phyloP scores from a whole-genome alignment of 495 filamentous ascomycete genomes.

The Sporormia fimetaria region DNA sequence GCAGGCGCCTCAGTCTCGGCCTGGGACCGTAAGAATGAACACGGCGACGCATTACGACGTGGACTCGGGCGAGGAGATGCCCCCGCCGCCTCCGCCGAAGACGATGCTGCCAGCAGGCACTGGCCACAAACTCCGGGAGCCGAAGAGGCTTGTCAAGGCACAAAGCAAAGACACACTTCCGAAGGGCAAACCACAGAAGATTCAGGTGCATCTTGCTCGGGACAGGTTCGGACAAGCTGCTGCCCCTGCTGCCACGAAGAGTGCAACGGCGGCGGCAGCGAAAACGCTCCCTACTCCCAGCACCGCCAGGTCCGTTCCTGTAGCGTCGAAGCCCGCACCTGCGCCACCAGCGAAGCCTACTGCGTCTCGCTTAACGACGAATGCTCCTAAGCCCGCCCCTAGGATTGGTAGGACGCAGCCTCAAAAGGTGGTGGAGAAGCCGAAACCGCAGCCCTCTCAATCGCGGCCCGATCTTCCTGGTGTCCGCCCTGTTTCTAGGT shows the following conservation, averaged over 20 bases:
- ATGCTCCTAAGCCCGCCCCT: conserved; percentile 11
- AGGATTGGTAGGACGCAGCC: conserved; percentile 7
- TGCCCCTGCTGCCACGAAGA: neutral
- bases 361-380: too few relatives aligned
- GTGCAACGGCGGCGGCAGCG: conserved; percentile 3
- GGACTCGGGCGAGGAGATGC: conserved; percentile 40
- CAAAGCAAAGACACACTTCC: conserved; percentile 54
- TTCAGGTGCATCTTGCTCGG: conserved; percentile 55
- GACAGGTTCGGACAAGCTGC: conserved; percentile 16
- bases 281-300: neutral
- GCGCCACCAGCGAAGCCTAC: neutral
- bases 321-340: conserved; percentile 1
- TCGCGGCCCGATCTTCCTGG: conserved; percentile 42
- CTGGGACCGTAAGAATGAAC: conserved; percentile 11
- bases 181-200: conserved; percentile 63
- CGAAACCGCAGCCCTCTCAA: conserved; percentile 15
- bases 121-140: conserved; percentile 43
- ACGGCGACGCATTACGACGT: conserved; percentile 29
- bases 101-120: conserved; percentile 40
- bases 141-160: conserved; percentile 49
- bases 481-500: conserved; percentile 42
- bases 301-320: neutral
- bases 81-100: conserved; percentile 46
- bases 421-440: conserved; percentile 12
- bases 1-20: conserved; percentile 8